Conservation (phyloP, 2,329 filamentous ascomycete species). For the Cladophialophora exuberans region DNA sequence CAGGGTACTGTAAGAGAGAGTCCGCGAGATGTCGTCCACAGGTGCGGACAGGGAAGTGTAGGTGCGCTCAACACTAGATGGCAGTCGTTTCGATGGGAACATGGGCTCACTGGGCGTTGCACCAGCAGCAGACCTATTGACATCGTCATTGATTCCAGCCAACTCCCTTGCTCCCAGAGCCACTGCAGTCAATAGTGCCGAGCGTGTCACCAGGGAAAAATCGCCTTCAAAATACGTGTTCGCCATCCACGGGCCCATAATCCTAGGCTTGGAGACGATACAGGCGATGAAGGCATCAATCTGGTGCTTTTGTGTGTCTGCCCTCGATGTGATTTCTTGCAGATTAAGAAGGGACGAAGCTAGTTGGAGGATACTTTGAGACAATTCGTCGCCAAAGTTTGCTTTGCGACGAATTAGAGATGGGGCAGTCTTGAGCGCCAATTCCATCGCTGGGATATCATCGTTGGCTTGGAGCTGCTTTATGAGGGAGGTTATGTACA, state of each 20-base stretch:
- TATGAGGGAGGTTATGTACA: conserved; percentile 51
- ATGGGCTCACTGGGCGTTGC: conserved; percentile 40
- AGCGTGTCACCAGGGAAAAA: conserved; percentile 83
- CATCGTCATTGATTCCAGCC: conserved; percentile 69
- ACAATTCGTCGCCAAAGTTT: conserved; percentile 84
- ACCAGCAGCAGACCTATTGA: conserved; percentile 40
- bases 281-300: conserved; percentile 82
- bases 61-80: conserved; percentile 71
- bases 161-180: conserved; percentile 83
- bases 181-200: conserved; percentile 77
- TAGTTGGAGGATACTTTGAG: conserved; percentile 80
- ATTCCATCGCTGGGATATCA: conserved; percentile 78
- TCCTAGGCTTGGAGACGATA: conserved; percentile 72
- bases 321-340: conserved; percentile 82
- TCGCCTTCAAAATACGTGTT: conserved; percentile 89
- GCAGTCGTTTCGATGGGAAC: conserved; percentile 83
- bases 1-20: conserved; percentile 73
- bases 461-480: conserved; percentile 69
- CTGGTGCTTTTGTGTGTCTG: conserved; percentile 71
- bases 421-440: conserved; percentile 77
- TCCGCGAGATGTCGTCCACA: conserved; percentile 71
- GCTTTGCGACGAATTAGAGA: conserved; percentile 84
- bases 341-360: conserved; percentile 76
- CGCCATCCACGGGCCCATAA: conserved; percentile 82
- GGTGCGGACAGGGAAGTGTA: conserved; percentile 58